Base-by-base conservation (phyloP, 2,329 filamentous ascomycete genomes). In the Penicillium aurantiogriseum region DNA sequence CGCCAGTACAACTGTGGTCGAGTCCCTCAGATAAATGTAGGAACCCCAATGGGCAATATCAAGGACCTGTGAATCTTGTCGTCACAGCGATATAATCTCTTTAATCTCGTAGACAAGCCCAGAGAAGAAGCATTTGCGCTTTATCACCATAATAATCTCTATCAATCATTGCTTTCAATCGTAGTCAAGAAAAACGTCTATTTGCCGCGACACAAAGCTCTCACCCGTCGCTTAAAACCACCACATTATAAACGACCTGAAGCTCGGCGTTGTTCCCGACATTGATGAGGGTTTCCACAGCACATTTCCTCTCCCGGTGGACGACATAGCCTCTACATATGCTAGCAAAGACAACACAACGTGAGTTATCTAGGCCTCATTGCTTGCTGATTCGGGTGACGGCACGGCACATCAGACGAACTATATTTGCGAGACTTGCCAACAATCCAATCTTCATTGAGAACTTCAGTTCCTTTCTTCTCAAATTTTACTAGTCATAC, bases 281-380 rank as follows among this genome's bases (percentile, higher is more conserved):
- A 4, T 15, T 21, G 5, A 31, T 8, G 27, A 3, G 1, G 0
- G 5, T 25, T 17, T 35, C 13, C 2, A 11, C 3, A 15, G 9
- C 7, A 21, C 9, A 5, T 7, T 1, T n/a, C n/a, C 29, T n/a
- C 31, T 47, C 5, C 1, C 5, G 0, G 0, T 45, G 5, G 17
- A 8, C 10, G 5, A 8, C 4, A 29, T 29, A 19, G 17, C 17
- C 10, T 29, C 25, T 45, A 19, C 9, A 10, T 36, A 1, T 25
- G 1, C 31, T 2, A 17, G 15, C 5, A 4, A 36, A 47, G 8
- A 25, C 9, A 23, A 3, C 4, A 8, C 21, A 13, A 13, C 0
- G 31, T 35, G 21, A n/a, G 8, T 33, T 11, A 10, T 11, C 15
- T 25, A n/a, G 15, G 15, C 19, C 19, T 25, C 31, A 47, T 47